Evolutionary conservation across 495 filamentous ascomycete species (phyloP).

Genomic region (Aspergillus ostianus): DNA sequence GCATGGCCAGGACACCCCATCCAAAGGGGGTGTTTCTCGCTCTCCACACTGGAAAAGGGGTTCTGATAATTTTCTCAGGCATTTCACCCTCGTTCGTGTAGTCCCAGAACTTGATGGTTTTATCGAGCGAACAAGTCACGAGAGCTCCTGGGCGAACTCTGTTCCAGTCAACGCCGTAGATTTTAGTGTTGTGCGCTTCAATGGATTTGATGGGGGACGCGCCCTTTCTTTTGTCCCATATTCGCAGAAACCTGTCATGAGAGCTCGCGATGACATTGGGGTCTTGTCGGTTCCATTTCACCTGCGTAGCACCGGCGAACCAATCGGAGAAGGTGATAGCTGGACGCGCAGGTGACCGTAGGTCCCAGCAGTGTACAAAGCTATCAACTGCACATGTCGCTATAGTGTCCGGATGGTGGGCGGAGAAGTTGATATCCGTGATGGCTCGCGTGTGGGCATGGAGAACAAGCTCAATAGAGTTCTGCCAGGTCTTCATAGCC

Average conservation of each 20-base stretch:
- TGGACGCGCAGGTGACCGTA: conserved; percentile 71
- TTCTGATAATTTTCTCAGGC: conserved; percentile 72
- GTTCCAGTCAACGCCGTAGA: conserved; percentile 96
- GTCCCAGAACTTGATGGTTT: conserved; percentile 94
- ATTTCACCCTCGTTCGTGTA: conserved; percentile 60
- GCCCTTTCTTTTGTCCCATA: conserved; percentile 88
- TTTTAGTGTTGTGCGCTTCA: conserved; percentile 88
- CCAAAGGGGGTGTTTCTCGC: conserved; percentile 94
- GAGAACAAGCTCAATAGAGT: conserved; percentile 85
- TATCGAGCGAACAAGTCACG: conserved; percentile 86
- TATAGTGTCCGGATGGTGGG: conserved; percentile 83
- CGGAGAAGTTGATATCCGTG: conserved; percentile 95
- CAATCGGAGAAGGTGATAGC: conserved; percentile 86
- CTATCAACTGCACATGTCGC: conserved; percentile 93
- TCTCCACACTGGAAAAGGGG: conserved; percentile 87
- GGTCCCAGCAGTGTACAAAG: conserved; percentile 91
- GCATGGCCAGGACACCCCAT: conserved; percentile 84
- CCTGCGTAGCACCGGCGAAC: conserved; percentile 92
- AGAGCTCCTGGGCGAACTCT: conserved; percentile 67
- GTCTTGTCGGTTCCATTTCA: conserved; percentile 92
- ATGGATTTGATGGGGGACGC: conserved; percentile 79
- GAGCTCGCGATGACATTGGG: conserved; percentile 83
- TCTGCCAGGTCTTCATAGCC: conserved; percentile 65
- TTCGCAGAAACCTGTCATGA: conserved; percentile 79
- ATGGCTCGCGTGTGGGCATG: conserved; percentile 89